Evolutionary conservation across 139 green algal species (phyloP), one percentile per base, ranked within the genome.

Genomic region (Volvox reticuliferus): DNA sequence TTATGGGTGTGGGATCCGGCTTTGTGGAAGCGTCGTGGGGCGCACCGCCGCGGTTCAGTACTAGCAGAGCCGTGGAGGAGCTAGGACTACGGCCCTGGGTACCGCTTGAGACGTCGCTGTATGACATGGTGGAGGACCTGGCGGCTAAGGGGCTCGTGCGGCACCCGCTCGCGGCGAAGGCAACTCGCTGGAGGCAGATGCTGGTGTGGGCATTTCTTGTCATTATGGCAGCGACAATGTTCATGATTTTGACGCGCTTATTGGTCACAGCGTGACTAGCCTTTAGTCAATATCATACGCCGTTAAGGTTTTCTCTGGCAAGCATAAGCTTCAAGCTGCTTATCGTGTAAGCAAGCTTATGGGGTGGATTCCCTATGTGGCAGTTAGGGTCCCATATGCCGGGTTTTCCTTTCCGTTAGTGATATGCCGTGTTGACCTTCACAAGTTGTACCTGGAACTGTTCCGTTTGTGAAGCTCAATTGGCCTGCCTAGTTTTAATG

Each of bases 121-220:
- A 71, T 18, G 85, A 89, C 44, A 89, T 89, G 85, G 69, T 89
- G 28, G 85, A 89, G 85, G 85, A 89, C n/a, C 28, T 89, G 69
- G 69, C 69, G 16, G 85, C 26, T 20, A 89, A 89, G 37, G 69
- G 69, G 37, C 28, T 89, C 44, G 68, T 89, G 6, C 68, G 28
- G 44, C 85, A 89, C 69, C 85, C 85, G 26, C 37, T 89, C 36
- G n/a, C 2, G 63, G 67, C 24, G 71, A 35, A 30, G 71, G 71
- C 26, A 30, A 20, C 22, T 33, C 26, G 2, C 26, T 65, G 68
- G 84, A 37, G 68, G 26, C 28, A 28, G 36, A 21, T 62, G 81
- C 44, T 68, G 36, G 16, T 17, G 78, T 84, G 21, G 61, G 30
- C 3, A 50, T 3, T 30, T 21, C 14, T 35, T 30, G 61, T 32